A percentile compares a stretch with the other conserved stretches of the same genome.
phyloP scores from a whole-genome alignment of 2,329 filamentous ascomycete genomes.

The Metarhizium humberi region DNA sequence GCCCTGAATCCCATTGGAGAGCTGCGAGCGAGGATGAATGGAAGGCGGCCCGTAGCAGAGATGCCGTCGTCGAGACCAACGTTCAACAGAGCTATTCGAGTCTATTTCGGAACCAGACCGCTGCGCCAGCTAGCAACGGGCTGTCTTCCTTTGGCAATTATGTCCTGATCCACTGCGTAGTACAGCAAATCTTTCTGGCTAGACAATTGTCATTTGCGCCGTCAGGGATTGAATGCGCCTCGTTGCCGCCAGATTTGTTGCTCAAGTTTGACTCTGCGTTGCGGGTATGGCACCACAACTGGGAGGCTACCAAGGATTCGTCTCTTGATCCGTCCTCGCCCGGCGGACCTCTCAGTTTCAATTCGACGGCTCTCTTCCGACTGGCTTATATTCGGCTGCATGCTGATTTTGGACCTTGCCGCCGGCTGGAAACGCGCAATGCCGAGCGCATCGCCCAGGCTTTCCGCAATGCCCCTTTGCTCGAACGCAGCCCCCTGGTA shows the following conservation, averaged over 20 bases:
- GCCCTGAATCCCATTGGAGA: neutral
- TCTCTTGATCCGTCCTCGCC: neutral
- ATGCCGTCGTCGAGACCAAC: no score
- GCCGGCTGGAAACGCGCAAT: neutral
- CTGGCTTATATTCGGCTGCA: slow-evolving; percentile 19
- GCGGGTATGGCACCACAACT: neutral
- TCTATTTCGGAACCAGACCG: no score
- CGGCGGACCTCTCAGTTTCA: slow-evolving; percentile 55
- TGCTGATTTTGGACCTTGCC: neutral
- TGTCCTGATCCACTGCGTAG: no score
- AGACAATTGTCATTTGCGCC: no score
- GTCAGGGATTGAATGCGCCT: no score
- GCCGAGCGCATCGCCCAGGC: neutral
- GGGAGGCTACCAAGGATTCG: neutral
- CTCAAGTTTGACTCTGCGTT: neutral
- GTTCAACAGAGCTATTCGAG: no score
- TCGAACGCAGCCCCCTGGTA: neutral
- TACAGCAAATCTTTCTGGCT: no score
- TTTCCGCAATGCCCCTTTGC: neutral
- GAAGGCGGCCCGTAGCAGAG: neutral
- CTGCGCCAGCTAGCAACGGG: no score
- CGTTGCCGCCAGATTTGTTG: neutral
- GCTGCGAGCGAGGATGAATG: neutral
- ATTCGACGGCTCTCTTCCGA: slow-evolving; percentile 27
- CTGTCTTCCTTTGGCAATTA: no score